phyloP scores from a whole-genome alignment of 2,329 filamentous ascomycete species.

The Claviceps humidiphila region DNA sequence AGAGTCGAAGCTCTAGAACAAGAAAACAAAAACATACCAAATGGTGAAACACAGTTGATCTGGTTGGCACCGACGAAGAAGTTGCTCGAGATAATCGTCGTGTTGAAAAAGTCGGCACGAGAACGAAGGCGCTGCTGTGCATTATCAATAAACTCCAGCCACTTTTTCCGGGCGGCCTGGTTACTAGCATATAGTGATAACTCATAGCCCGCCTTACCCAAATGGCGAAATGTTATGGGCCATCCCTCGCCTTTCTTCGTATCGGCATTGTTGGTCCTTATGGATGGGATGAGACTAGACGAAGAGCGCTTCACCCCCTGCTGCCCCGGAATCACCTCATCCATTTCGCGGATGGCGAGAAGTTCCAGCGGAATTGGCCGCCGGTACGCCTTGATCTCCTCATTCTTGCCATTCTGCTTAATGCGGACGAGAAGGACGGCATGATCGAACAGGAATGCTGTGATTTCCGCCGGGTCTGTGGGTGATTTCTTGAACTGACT shows the following conservation, averaged over 20 bases:
- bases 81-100: slow-evolving; percentile 43
- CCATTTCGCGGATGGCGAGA: slow-evolving; percentile 90
- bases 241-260: slow-evolving; percentile 62
- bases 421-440: slow-evolving; percentile 82
- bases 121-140: slow-evolving; percentile 80
- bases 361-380: slow-evolving; percentile 89
- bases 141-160: slow-evolving; percentile 87
- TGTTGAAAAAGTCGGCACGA: slow-evolving; percentile 83
- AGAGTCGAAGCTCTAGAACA: background rate
- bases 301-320: slow-evolving; percentile 76
- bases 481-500: slow-evolving; percentile 85
- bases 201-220: slow-evolving; percentile 93
- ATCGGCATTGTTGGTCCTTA: slow-evolving; percentile 32
- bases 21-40: slow-evolving; percentile 42
- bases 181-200: slow-evolving; percentile 78
- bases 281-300: slow-evolving; percentile 60
- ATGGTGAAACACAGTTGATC: slow-evolving; percentile 89
- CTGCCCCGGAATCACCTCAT: slow-evolving; percentile 73
- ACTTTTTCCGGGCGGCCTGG: slow-evolving; percentile 80
- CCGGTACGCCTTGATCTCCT: slow-evolving; percentile 90
- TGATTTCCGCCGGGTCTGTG: slow-evolving; percentile 79
- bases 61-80: slow-evolving; percentile 58
- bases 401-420: slow-evolving; percentile 83
- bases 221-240: slow-evolving; percentile 90
- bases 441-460: slow-evolving; percentile 92